A percentile compares a stretch with the other conserved stretches of the same genome.
These are phyloP conservation scores for Dendrostoma leiphaemia DNA, from an alignment of 2,329 filamentous ascomycete species.

Conservation along the genomic window DNA sequence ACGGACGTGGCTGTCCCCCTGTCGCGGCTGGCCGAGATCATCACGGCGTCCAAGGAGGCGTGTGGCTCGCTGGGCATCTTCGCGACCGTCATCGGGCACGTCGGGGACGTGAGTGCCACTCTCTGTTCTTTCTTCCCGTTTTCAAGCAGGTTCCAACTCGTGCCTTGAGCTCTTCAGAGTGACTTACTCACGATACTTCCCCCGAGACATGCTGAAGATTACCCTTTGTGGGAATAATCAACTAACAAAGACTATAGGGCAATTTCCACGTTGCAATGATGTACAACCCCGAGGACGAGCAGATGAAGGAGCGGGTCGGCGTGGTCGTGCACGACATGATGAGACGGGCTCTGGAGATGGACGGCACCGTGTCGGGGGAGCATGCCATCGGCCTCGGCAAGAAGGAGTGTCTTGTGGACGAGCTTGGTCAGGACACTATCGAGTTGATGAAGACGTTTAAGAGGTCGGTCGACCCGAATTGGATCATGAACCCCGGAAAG, in stretches of 20 bases:
- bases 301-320: slow-evolving; percentile 39
- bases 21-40: slow-evolving; percentile 67
- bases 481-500: slow-evolving; percentile 46
- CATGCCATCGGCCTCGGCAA: slow-evolving; percentile 59
- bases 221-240: too few relatives aligned
- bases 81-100: slow-evolving; percentile 62
- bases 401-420: slow-evolving; percentile 48
- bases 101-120: too few relatives aligned
- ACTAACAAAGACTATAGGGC: too few relatives aligned
- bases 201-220: too few relatives aligned
- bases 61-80: slow-evolving; percentile 55
- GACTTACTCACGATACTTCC: too few relatives aligned
- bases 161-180: too few relatives aligned
- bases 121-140: too few relatives aligned
- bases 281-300: slow-evolving; percentile 48
- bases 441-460: slow-evolving; percentile 66
- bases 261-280: slow-evolving; percentile 56
- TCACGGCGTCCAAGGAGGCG: slow-evolving; percentile 63
- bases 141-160: too few relatives aligned
- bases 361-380: slow-evolving; percentile 67
- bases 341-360: slow-evolving; percentile 62
- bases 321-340: slow-evolving; percentile 64
- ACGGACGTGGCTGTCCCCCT: slow-evolving; percentile 81
- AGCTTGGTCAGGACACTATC: slow-evolving; percentile 59
- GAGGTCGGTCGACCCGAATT: slow-evolving; percentile 57